Evolutionary conservation across 495 filamentous ascomycete species (phyloP).

Genomic region (Aspergillus mulundensis): DNA sequence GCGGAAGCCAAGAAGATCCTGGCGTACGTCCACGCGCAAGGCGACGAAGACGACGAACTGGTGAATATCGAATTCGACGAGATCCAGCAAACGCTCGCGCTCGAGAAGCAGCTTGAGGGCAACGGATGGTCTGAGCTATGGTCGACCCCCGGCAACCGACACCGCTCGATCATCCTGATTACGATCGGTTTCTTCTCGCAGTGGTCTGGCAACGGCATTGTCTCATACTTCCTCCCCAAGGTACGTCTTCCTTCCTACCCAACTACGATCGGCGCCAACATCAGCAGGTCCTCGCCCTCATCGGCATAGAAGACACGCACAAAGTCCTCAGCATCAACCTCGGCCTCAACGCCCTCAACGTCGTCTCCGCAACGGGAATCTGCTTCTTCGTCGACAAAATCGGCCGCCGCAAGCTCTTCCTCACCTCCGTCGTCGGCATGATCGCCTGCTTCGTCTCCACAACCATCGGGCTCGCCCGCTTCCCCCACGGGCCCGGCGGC

Average conservation of each 20-base stretch:
- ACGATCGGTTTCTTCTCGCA: conserved; percentile 12
- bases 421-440: conserved; percentile 4
- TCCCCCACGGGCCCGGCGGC: conserved; percentile 1
- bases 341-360: conserved; percentile 7
- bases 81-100: conserved; percentile 3
- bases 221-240: conserved; percentile 8
- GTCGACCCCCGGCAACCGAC: conserved; percentile 4
- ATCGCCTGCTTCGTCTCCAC: conserved; percentile 3
- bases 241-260: background rate
- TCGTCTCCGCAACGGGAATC: conserved; percentile 9
- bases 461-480: conserved; percentile 6
- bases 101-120: conserved; percentile 6
- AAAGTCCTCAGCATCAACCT: conserved; percentile 6
- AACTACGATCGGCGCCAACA: background rate
- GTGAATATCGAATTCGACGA: conserved; percentile 10
- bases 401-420: conserved; percentile 7
- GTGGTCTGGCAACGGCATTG: conserved; percentile 9
- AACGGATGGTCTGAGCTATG: conserved; percentile 3
- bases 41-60: conserved; percentile 9
- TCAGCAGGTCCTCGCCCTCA: conserved; percentile 3
- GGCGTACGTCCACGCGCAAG: conserved; percentile 8
- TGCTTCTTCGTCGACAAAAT: conserved; percentile 10
- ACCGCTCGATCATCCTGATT: conserved; percentile 5
- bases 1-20: conserved; percentile 7
- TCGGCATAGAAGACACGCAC: conserved; percentile 5